Evolutionary conservation across 2,329 filamentous ascomycete species (phyloP).

Genomic region (Phialocephala subalpina): DNA sequence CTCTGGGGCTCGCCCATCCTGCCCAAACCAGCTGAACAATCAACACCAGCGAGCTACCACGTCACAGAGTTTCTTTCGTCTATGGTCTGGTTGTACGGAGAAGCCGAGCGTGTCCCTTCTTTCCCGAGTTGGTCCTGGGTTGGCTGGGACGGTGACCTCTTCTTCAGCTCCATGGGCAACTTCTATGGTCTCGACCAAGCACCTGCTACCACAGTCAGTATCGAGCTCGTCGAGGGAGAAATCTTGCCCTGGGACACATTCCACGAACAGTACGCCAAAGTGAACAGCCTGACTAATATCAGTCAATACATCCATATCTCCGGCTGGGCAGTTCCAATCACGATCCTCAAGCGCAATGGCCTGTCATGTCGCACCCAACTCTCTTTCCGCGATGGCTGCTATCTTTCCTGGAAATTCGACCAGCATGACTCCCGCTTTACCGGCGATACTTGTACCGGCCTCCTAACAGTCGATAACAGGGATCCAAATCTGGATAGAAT

Average conservation of each 20-base stretch:
- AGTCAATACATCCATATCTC: constrained; percentile 6
- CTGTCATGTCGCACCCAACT: background rate
- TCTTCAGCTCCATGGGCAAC: background rate
- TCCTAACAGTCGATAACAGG: background rate
- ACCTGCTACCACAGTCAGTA: background rate
- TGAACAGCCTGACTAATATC: background rate
- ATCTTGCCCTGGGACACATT: background rate
- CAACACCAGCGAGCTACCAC: background rate
- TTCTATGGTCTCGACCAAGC: background rate
- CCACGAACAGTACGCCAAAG: background rate
- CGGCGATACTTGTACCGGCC: background rate
- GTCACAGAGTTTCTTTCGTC: background rate
- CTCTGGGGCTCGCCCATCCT: constrained; percentile 15
- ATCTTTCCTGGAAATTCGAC: background rate
- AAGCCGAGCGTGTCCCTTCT: background rate
- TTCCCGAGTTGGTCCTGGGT: constrained; percentile 6
- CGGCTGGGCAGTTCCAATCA: background rate
- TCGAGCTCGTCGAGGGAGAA: background rate
- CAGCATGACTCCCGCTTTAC: background rate
- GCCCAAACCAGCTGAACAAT: background rate
- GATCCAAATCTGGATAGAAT: constrained; percentile 1
- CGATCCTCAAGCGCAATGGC: background rate
- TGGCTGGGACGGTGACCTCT: constrained; percentile 4
- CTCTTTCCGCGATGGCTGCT: background rate
- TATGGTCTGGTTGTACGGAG: background rate